Evolutionary conservation across 805 yeast species (phyloP).

Genomic region (Candida patagonica): DNA sequence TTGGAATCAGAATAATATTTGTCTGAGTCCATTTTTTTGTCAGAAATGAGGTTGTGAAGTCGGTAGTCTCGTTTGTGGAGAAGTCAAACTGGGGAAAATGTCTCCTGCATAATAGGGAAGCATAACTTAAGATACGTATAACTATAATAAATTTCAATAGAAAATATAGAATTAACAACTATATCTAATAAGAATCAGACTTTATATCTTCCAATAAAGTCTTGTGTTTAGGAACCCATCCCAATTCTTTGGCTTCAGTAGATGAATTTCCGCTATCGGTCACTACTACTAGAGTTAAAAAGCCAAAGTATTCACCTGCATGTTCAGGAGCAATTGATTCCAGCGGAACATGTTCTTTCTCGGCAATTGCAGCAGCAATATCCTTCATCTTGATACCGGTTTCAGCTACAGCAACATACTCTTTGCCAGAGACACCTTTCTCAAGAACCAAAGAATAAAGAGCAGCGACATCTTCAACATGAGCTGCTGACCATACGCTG

Average conservation of each 20-base stretch:
- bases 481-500: slow-evolving; percentile 28
- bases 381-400: slow-evolving; percentile 18
- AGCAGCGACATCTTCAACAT: slow-evolving; percentile 28
- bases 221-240: slow-evolving; percentile 5
- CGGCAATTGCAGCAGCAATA: slow-evolving; percentile 24
- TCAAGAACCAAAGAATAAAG: slow-evolving; percentile 25
- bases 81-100: too few relatives aligned
- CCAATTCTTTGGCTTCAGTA: slow-evolving; percentile 5
- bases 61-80: too few relatives aligned
- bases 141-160: too few relatives aligned
- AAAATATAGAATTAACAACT: too few relatives aligned
- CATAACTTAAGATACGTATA: too few relatives aligned
- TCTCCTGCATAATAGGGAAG: too few relatives aligned
- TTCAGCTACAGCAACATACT: slow-evolving; percentile 24
- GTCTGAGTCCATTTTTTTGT: too few relatives aligned
- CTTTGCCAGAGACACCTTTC: slow-evolving; percentile 22
- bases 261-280: neutral
- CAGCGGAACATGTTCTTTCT: neutral
- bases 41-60: too few relatives aligned
- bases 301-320: slow-evolving; percentile 2
- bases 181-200: slow-evolving; percentile 5
- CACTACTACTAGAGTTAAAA: neutral
- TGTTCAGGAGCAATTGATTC: slow-evolving; percentile 2
- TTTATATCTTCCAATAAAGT: slow-evolving; percentile 4
- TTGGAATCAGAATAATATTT: too few relatives aligned